A percentile compares a stretch with the other conserved stretches of the same genome.
These are phyloP conservation scores for Fonsecaea monophora DNA, from an alignment of 2,329 filamentous ascomycete species.

Conservation along the genomic window DNA sequence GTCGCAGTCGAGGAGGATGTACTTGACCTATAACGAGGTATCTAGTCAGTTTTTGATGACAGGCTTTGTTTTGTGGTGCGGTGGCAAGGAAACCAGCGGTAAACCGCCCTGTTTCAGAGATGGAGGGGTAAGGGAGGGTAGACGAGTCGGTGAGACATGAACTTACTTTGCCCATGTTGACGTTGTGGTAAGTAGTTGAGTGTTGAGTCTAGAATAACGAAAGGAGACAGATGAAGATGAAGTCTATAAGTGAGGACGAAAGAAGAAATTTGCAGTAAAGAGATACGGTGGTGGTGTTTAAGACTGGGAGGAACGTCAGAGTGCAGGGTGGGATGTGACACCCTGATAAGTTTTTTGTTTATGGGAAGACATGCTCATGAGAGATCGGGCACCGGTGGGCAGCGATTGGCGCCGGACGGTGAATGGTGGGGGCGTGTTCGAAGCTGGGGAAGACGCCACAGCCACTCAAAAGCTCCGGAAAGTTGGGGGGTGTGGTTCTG, in stretches of 20 bases:
- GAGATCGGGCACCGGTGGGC: constrained; percentile 15
- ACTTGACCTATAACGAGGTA: constrained; percentile 62
- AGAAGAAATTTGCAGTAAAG: constrained; percentile 14
- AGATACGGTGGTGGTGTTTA: constrained; percentile 1
- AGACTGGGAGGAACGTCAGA: constrained; percentile 11
- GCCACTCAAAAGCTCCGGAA: neutral
- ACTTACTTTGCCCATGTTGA: constrained; percentile 34
- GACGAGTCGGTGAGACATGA: neutral
- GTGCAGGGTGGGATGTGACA: constrained; percentile 14
- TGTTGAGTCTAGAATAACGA: constrained; percentile 9
- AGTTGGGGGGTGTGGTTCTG: neutral
- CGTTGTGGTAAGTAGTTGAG: constrained; percentile 9
- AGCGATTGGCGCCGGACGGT: constrained; percentile 8
- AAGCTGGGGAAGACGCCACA: constrained; percentile 17
- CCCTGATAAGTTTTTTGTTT: constrained; percentile 23
- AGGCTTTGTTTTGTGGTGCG: constrained; percentile 1
- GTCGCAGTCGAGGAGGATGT: constrained; percentile 76
- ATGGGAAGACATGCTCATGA: neutral
- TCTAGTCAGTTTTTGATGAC: constrained; percentile 12
- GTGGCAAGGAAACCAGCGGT: constrained; percentile 24
- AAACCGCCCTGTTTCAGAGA: neutral
- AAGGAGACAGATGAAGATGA: constrained; percentile 1
- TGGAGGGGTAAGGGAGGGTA: constrained; percentile 12
- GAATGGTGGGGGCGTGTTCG: neutral
- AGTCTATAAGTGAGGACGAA: constrained; percentile 22